phyloP scores from a whole-genome alignment of 2,329 filamentous ascomycete species.

The Sporothrix pseudoabietina region DNA sequence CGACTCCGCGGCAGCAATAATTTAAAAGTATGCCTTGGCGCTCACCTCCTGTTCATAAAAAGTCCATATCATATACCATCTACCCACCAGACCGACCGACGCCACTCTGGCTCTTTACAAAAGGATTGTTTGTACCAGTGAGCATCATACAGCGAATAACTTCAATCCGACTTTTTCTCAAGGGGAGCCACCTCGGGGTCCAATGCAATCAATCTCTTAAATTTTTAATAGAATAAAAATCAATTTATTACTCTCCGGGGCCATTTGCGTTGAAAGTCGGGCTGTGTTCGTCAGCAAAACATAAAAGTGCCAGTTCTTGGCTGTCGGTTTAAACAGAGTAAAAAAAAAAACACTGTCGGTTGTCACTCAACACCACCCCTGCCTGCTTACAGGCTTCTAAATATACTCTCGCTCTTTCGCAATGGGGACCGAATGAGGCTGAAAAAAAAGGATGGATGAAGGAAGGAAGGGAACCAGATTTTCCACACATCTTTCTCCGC shows the following conservation, averaged over 20 bases:
- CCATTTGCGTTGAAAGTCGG: too few species aligned
- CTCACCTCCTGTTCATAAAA: not conserved
- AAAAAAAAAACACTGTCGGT: too few species aligned
- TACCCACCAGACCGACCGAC: not conserved
- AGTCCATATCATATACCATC: not conserved
- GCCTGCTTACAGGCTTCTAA: not conserved
- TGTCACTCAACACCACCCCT: not conserved
- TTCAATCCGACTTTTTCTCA: not conserved
- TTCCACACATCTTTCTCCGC: not conserved
- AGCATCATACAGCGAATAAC: not conserved
- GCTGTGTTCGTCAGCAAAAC: too few species aligned
- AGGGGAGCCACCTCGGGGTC: not conserved
- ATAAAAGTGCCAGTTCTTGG: too few species aligned
- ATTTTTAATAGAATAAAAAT: too few species aligned
- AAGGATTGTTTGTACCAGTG: not conserved
- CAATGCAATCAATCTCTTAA: too few species aligned
- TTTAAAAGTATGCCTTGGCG: not conserved
- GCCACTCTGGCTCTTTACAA: too few species aligned
- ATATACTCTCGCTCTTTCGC: not conserved
- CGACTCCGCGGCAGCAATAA: not conserved
- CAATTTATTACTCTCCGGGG: too few species aligned
- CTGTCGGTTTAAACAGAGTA: too few species aligned
- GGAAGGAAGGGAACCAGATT: not conserved
- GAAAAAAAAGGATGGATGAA: not conserved
- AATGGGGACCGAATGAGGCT: not conserved